Percentiles rank a stretch among this genome's conserved stretches.
These are phyloP conservation scores for Quercus lobata DNA, from an alignment of 331 rosid species.

Conservation along the genomic window DNA sequence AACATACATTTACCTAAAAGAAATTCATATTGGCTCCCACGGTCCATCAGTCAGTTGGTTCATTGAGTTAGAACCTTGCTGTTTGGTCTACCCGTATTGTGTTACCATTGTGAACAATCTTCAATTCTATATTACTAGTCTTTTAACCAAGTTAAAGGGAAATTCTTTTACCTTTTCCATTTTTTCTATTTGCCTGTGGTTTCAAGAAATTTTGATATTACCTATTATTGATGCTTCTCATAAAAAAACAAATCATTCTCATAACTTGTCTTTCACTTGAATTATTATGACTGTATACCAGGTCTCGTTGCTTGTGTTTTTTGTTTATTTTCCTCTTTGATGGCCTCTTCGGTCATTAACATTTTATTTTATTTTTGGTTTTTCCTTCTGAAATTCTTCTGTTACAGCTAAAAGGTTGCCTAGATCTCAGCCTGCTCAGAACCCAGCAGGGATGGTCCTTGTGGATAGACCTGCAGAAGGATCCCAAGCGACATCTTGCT, in stretches of 20 bases:
- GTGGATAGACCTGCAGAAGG: constrained; percentile 56
- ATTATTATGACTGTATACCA: neutral
- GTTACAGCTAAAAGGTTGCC: constrained; percentile 57
- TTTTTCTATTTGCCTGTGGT: neutral
- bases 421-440: constrained; percentile 59
- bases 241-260: neutral
- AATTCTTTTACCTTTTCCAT: neutral
- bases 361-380: neutral
- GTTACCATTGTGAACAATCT: neutral
- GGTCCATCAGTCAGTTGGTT: neutral
- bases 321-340: neutral
- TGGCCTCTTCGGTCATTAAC: neutral
- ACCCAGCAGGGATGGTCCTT: constrained; percentile 62
- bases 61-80: neutral
- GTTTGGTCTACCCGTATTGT: neutral
- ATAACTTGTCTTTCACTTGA: neutral
- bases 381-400: constrained; percentile 13
- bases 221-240: neutral
- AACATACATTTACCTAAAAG: neutral
- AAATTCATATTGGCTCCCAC: neutral
- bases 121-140: neutral
- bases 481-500: constrained; percentile 48
- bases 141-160: neutral
- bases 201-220: neutral
- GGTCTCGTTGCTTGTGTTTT: neutral